Base-by-base conservation (phyloP, 768 basidiomycete species). In the Lactarius hatsudake region DNA sequence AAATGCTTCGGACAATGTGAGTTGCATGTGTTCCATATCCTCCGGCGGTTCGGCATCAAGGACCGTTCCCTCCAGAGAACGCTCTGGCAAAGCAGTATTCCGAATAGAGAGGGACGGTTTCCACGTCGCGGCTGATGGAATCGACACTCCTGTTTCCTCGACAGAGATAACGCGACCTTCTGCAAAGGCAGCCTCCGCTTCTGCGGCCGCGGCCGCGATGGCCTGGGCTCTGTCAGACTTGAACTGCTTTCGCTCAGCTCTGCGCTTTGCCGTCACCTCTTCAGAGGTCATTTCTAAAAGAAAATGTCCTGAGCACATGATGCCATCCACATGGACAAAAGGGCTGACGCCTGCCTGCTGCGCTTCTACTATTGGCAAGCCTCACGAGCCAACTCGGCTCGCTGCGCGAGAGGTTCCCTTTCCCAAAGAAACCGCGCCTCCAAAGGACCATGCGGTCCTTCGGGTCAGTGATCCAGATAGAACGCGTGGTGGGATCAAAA, bases 401-500 rank as follows among this genome's bases (percentile, higher is more conserved):
- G 76, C 95, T 97, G 65, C 97, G 79, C 48, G 93, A 96, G 61
- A 99, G 80, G 74, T 91, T 91, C 1, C 97, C 97, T 76, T 99
- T 99, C 28, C 97, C 97, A 76, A 98, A 99, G 79, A 98, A 98
- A 0, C 97, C 97, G 67, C 91, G 79, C 56, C 85, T 81, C 92
- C 97, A 99, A 43, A 98, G 81, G 5, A 88, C 78, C 69, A 81
- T 81, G 54, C 87, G 86, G 74, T 94, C 86, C 28, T 77, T 81
- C 32, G 80, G 76, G 65, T 87, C 82, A 0, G 83, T 79, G 3
- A 98, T 82, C 94, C 94, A 97, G 10, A 98, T 91, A 0, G 92
- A 93, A n/a, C 87, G 86, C 18, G 95, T 94, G 2, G 83, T 73
- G 7, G 83, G 77, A 74, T 98, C 96, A 69, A 91, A 89, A 9